A percentile compares a stretch with the other conserved stretches of the same genome.
phyloP scores from a whole-genome alignment of 192 early-diverging fungal species.

The Backusella westeae region DNA sequence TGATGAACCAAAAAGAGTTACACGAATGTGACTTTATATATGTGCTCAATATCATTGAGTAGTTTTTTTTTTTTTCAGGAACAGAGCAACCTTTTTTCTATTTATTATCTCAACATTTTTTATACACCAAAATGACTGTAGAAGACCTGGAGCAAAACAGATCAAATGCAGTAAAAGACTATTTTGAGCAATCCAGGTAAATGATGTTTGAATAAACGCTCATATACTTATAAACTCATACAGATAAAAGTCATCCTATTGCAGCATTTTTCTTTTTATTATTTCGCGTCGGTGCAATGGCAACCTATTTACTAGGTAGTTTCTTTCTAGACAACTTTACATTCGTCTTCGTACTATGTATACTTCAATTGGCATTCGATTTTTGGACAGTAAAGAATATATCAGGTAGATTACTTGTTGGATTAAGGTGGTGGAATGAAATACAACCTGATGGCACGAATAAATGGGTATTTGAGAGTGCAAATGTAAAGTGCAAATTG shows the following conservation, averaged over 20 bases:
- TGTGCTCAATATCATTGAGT: too few relatives aligned
- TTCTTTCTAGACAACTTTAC: conserved; percentile 84
- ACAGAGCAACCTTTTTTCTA: not conserved
- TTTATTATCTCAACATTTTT: not conserved
- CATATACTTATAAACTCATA: not conserved
- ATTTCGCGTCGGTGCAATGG: conserved; percentile 78
- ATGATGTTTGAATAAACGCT: not conserved
- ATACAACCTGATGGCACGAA: conserved; percentile 93
- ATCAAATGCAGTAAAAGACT: conserved; percentile 20
- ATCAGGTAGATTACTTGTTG: conserved; percentile 91
- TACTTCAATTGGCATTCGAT: conserved; percentile 90
- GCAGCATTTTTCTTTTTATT: conserved; percentile 88
- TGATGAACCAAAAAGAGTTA: too few relatives aligned
- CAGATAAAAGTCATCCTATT: conserved; percentile 71
- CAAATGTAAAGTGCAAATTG: conserved; percentile 56
- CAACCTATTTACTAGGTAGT: conserved; percentile 82
- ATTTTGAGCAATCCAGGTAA: conserved; percentile 39
- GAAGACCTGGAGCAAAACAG: not conserved
- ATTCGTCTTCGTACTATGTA: conserved; percentile 88
- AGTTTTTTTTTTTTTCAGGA: not conserved
- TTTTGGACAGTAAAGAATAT: conserved; percentile 99
- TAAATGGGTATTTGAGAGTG: conserved; percentile 94
- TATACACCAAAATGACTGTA: not conserved
- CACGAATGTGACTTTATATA: too few relatives aligned
- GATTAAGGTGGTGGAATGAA: conserved; percentile 99